Conservation (phyloP, 2,329 filamentous ascomycete species). For the Westerdykella aurantiaca region DNA sequence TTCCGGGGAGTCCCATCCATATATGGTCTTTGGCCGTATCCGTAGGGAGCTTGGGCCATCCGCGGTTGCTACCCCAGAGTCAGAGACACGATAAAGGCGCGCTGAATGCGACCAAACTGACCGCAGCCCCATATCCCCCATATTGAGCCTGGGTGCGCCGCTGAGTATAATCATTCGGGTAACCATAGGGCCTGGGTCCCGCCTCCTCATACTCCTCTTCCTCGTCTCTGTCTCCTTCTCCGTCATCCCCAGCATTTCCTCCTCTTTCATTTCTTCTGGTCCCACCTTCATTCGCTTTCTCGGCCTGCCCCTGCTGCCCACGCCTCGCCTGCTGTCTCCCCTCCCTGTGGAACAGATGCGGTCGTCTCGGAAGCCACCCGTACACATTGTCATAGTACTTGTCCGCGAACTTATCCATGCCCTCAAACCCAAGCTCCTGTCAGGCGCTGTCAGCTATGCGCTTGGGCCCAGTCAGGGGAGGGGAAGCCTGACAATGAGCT, state of each 20-base stretch:
- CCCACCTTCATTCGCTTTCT: too few species aligned
- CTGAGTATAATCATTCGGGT: constrained; percentile 5
- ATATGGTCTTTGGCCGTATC: constrained; percentile 6
- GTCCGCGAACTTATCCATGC: constrained; percentile 24
- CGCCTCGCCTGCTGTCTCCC: too few species aligned
- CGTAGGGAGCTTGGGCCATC: constrained; percentile 1
- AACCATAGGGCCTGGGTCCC: not conserved
- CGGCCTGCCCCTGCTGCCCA: too few species aligned
- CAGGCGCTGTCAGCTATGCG: not conserved
- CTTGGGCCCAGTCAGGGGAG: too few species aligned
- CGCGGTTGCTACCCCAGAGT: not conserved
- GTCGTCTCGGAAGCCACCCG: constrained; percentile 8
- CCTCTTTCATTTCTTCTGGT: constrained; percentile 8
- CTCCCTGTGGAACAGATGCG: not conserved
- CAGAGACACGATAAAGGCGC: too few species aligned
- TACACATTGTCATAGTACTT: constrained; percentile 28
- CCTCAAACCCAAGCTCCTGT: constrained; percentile 34
- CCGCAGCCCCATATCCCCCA: constrained; percentile 13
- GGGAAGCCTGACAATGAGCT: constrained; percentile 19
- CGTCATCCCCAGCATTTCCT: not conserved
- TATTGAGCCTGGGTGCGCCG: constrained; percentile 11
- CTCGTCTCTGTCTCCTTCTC: not conserved
- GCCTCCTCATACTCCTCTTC: too few species aligned
- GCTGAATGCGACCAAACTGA: constrained; percentile 4
- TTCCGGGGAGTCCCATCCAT: too few species aligned